Base-by-base conservation (phyloP, 257 asterid species). In the Phtheirospermum japonicum region DNA sequence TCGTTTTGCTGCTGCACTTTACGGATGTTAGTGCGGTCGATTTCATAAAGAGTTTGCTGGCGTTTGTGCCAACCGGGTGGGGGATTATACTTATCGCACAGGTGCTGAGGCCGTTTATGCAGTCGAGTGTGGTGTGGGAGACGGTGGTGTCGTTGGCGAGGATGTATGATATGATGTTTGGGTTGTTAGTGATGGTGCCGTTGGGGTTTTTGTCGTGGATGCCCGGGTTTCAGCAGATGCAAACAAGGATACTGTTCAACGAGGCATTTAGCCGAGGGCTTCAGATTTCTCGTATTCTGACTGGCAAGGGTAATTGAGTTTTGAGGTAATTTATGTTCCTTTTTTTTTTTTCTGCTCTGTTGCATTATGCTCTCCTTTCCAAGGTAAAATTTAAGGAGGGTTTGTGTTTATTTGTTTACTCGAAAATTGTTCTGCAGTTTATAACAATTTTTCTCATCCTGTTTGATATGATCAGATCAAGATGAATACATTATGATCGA, bases 41-140 rank as follows among this genome's bases (percentile, higher is more conserved):
- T 69, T 76, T 92, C 70, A 54, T 89, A 4, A 79, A 73, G 52
- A 83, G 97, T 77, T 80, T 89, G 66, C 73, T 92, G 81, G 98
- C 98, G 7, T 84, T 92, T 68, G 72, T 92, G 50, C 98, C 98
- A 23, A 92, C 98, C 3, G 98, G 98, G 52, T 92, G 98, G 98
- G 98, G 98, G 18, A 70, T 92, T 40, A 80, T 92, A 75, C 95
- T 72, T 36, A 92, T 92, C 31, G 97, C 98, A 16, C 89, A 79
- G 71, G 98, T 92, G 72, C 87, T 92, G 39, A 79, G 90, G 50
- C 97, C 97, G 61, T 92, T 89, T 71, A 70, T 92, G 57, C 93
- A 89, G 81, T 54, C 90, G 4, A 86, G 86, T 36, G 67, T 81
- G 55, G 97, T 84, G 63, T 92, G 98, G 98, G 82, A 83, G 31